A percentile compares a stretch with the other conserved stretches of the same genome.
Conservation (phyloP, 345 rosid species). For the Gossypium australe region DNA sequence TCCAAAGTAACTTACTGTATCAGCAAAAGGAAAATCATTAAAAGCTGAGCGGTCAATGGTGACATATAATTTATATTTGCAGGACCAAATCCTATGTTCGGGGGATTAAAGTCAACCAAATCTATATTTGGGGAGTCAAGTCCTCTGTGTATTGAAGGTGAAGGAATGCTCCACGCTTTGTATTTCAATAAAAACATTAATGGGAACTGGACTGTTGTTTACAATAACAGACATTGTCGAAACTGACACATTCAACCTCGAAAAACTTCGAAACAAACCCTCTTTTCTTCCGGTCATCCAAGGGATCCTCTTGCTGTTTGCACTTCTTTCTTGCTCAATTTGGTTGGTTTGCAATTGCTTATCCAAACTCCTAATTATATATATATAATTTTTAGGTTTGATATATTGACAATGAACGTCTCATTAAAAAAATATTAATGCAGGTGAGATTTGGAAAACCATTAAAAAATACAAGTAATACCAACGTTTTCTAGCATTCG, state of each 20-base stretch:
- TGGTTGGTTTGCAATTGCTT: constrained; percentile 1
- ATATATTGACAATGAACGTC: too few relatives aligned
- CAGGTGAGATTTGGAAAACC: constrained; percentile 30
- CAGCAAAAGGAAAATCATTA: not conserved
- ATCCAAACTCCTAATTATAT: not conserved
- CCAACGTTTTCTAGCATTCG: constrained; percentile 29
- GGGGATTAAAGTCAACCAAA: constrained; percentile 36
- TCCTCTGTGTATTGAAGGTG: constrained; percentile 52
- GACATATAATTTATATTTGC: not conserved
- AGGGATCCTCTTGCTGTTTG: constrained; percentile 37
- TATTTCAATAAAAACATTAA: constrained; percentile 28
- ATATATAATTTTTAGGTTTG: too few relatives aligned
- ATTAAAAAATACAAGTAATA: constrained; percentile 24
- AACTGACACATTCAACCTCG: constrained; percentile 38
- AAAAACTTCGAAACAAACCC: constrained; percentile 35
- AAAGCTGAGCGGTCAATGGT: not conserved
- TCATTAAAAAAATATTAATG: not conserved
- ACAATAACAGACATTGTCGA: constrained; percentile 42
- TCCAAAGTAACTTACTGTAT: too few relatives aligned
- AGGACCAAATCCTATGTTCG: constrained; percentile 55
- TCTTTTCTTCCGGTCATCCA: constrained; percentile 42
- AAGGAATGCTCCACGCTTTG: constrained; percentile 59
- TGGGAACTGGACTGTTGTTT: constrained; percentile 34
- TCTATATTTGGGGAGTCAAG: constrained; percentile 42
- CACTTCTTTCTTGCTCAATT: constrained; percentile 36